phyloP scores from a whole-genome alignment of 345 rosid genomes.

The Anastatica hierochuntica region DNA sequence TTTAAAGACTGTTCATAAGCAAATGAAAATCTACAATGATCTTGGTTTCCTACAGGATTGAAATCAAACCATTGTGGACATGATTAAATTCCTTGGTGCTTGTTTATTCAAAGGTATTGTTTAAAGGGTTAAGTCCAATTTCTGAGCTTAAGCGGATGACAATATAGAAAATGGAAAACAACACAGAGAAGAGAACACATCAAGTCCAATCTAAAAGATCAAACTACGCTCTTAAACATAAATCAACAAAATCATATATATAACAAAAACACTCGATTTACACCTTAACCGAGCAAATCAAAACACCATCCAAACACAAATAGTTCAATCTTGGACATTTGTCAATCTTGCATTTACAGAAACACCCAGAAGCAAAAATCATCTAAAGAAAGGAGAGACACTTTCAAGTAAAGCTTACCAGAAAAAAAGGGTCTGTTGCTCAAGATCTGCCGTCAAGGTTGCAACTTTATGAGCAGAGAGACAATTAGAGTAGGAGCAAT shows the following conservation, averaged over 20 bases:
- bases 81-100: not conserved
- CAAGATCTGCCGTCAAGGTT: slow-evolving; percentile 6
- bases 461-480: slow-evolving; percentile 11
- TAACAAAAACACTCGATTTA: too few relatives aligned
- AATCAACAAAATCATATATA: too few relatives aligned
- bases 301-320: too few relatives aligned
- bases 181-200: too few relatives aligned
- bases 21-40: not conserved
- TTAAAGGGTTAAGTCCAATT: not conserved
- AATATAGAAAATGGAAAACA: too few relatives aligned
- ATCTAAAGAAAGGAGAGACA: not conserved
- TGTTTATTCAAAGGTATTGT: not conserved
- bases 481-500: not conserved
- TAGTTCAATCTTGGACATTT: too few relatives aligned
- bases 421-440: not conserved
- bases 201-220: too few relatives aligned
- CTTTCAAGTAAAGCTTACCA: not conserved
- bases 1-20: too few relatives aligned
- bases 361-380: slow-evolving; percentile 7
- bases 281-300: too few relatives aligned
- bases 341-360: slow-evolving; percentile 2
- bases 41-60: not conserved
- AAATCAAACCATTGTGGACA: not conserved
- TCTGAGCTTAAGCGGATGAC: not conserved
- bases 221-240: too few relatives aligned